A percentile compares a stretch with the other conserved stretches of the same genome.
Conservation (phyloP, 768 basidiomycete species). For the Pulveroboletus ravenelii region DNA sequence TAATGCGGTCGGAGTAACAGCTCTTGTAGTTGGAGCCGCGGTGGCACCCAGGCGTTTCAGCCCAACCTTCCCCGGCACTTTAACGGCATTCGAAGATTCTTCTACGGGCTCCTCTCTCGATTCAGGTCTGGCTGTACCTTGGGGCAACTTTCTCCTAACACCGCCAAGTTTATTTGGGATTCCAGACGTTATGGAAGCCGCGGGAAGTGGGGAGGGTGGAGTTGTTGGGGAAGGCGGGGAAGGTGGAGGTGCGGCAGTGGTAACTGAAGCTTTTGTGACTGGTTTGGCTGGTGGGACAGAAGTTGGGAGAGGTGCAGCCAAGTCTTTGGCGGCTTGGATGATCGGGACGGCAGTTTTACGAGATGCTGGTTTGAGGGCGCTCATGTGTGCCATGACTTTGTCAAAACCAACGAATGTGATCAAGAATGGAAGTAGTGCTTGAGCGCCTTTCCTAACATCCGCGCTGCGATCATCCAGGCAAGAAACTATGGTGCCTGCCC, state of each 20-base stretch:
- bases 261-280: constrained; percentile 19
- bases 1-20: constrained; percentile 30
- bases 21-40: constrained; percentile 25
- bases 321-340: constrained; percentile 74
- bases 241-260: constrained; percentile 20
- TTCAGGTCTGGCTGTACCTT: constrained; percentile 48
- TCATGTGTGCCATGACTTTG: constrained; percentile 81
- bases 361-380: constrained; percentile 87
- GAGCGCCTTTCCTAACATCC: constrained; percentile 90
- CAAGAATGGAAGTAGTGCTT: constrained; percentile 71
- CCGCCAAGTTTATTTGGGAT: constrained; percentile 48
- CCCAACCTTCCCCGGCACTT: constrained; percentile 35
- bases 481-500: constrained; percentile 60
- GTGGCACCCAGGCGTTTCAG: constrained; percentile 43
- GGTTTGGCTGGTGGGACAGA: constrained; percentile 30
- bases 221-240: constrained; percentile 33
- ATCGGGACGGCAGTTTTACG: constrained; percentile 77
- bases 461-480: constrained; percentile 87
- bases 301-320: constrained; percentile 32
- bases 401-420: constrained; percentile 77
- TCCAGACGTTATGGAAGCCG: constrained; percentile 27
- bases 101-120: constrained; percentile 36
- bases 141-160: constrained; percentile 69
- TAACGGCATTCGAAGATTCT: constrained; percentile 32
- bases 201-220: constrained; percentile 43